Evolutionary conservation across 495 filamentous ascomycete species (phyloP), one percentile per base, ranked within the genome.

Genomic region (Xylaria telfairii): DNA sequence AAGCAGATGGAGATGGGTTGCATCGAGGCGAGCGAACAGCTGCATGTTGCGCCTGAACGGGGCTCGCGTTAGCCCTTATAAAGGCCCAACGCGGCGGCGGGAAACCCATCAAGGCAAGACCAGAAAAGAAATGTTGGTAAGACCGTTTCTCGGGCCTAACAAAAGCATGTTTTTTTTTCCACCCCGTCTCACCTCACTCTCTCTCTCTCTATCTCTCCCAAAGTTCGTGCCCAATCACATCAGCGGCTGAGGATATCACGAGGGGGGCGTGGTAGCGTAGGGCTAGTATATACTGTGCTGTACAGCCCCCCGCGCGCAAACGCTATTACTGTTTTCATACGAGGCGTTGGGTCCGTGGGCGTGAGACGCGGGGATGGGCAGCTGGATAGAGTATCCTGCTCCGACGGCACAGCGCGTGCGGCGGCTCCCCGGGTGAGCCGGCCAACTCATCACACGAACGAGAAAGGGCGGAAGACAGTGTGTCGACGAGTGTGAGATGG

Each of bases 371-470:
- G 28, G 62, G 44, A 51, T 39, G 15, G 28, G 10, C 37, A 32
- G 6, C 61, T 47, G 41, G 2, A 62, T 39, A 62, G 1, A 64
- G 61, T 44, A 64, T 65, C 2, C 3, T 65, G 26, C 62, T 37
- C 62, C 62, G 62, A 65, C 10, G 46, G 62, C 42, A 49, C 62
- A 49, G 44, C 62, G 21, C 62, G 44, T 65, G 28, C 10, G 19
- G 24, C 28, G 39, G 60, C 39, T 32, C 13, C 15, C 13, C 24
- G 56, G n/a, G 32, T 37, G 56, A 59, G 56, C 37, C 37, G 59
- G 21, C 34, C 37, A 62, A 28, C 59, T 42, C 59, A 42, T 62
- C 59, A 62, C 21, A 17, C 10, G 13, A 42, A 62, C 37, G 9
- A 19, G 37, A n/a, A 4, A 21, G 56, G 37, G 47, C 24, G 9